A percentile compares a stretch with the other conserved stretches of the same genome.
phyloP scores from a whole-genome alignment of 805 yeast genomes.

The Candida nonsorbophila region DNA sequence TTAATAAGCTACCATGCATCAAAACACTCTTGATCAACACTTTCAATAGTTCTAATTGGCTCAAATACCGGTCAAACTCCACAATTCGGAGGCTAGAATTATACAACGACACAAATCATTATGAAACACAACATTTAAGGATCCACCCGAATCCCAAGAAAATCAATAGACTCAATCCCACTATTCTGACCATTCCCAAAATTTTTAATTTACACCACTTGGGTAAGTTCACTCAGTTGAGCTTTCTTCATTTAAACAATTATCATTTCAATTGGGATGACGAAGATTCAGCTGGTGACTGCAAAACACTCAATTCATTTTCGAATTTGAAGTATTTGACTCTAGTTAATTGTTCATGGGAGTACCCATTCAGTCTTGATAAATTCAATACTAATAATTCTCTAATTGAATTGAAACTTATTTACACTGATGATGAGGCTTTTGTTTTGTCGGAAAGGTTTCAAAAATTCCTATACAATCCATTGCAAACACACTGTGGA shows the following conservation, averaged over 20 bases:
- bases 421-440: slow-evolving; percentile 21
- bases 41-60: slow-evolving; percentile 35
- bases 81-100: slow-evolving; percentile 17
- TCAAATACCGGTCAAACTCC: slow-evolving; percentile 25
- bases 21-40: slow-evolving; percentile 22
- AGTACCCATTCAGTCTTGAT: slow-evolving; percentile 45
- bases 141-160: slow-evolving; percentile 13
- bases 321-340: slow-evolving; percentile 18
- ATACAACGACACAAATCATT: slow-evolving; percentile 18
- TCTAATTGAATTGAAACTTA: slow-evolving; percentile 17
- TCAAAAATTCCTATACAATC: slow-evolving; percentile 18
- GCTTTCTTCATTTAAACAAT: slow-evolving; percentile 28
- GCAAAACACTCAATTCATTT: slow-evolving; percentile 9
- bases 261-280: slow-evolving; percentile 40
- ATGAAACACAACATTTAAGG: slow-evolving; percentile 9
- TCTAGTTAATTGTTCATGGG: slow-evolving; percentile 49
- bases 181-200: slow-evolving; percentile 12
- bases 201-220: slow-evolving; percentile 43
- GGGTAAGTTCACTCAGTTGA: slow-evolving; percentile 26
- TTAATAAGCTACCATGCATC: slow-evolving; percentile 17
- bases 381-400: slow-evolving; percentile 24
- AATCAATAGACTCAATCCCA: slow-evolving; percentile 7
- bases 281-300: slow-evolving; percentile 13
- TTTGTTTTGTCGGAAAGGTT: slow-evolving; percentile 36
- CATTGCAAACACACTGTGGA: slow-evolving; percentile 12